Evolutionary conservation across 345 rosid species (phyloP), one percentile per base, ranked within the genome.

Genomic region (Heritiera fomes): DNA sequence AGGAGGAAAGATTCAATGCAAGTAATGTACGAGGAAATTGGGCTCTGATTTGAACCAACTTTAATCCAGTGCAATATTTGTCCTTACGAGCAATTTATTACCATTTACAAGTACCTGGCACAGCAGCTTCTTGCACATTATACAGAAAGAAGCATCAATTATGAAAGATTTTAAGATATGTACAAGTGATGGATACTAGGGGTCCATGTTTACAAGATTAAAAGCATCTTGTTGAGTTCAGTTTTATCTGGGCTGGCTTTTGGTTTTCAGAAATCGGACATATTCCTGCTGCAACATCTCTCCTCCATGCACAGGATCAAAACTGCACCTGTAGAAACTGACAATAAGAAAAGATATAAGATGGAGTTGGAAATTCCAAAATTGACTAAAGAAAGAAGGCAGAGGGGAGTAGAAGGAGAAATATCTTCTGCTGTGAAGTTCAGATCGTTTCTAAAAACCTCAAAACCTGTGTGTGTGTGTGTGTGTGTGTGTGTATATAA

Each of bases 251-350:
- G 85, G 85, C 53, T 76, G 50, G 70, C 76, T 78, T 58, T 78
- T 85, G 1, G 86, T 80, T 80, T 82, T 84, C 78, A 91, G 80
- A 83, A 88, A 88, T 63, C 87, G 84, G 45, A 83, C 85, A 70
- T 88, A 89, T 78, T 91, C 95, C 83, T 52, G 89, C 88, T 87
- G 93, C 79, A 78, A 60, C 93, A 91, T 88, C 80, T 87, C 84
- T 60, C 95, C 91, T 49, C 93, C 93, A 43, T 88, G 78, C 43
- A 83, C 81, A 2, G 90, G 91, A 84, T 91, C 91, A 45, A 91
- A 91, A 56, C 86, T 85, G 87, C 91, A 89, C 82, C 91, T 88
- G 79, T 88, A 88, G 79, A 91, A 89, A 81, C 94, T 91, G 91
- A 66, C 11, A 38, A 50, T 46, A 50, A 23, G 7, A 53, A 41